Base-by-base conservation (phyloP, 1,284 basidiomycete genomes). In the Tausonia pullulans region DNA sequence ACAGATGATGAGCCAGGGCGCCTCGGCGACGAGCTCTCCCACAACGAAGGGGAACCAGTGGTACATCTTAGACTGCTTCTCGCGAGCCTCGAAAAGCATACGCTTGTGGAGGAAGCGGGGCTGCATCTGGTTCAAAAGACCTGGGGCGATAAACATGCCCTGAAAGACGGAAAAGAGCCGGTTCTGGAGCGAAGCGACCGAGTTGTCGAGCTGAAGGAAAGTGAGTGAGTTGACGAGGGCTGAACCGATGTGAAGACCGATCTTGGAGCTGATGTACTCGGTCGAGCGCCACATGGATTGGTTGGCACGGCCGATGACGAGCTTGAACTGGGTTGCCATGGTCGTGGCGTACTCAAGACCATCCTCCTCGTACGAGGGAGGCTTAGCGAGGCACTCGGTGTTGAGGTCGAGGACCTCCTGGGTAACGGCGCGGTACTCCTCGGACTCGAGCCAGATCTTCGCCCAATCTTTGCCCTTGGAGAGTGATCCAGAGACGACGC, bases 161-260 rank as follows among this genome's bases (percentile, higher is more conserved):
- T 63, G 61, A 64, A 76, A 76, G 63, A 72, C 70, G 51, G 71
- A 70, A 68, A 89, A 90, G 54, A 89, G 80, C 72, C 87, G 85
- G 75, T 88, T 87, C 72, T 88, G 87, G 0, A 83, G 83, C 46
- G 85, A 87, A 67, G 84, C 81, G 52, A 84, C 78, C 4, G 80
- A 79, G 67, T 82, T 74, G 61, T 83, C 81, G 3, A 84, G 74
- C 67, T 83, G 77, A 41, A 70, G 68, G 55, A 66, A 75, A 54
- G 70, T 69, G 67, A 76, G 76, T 16, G 72, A 74, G 67, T 73
- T 73, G 67, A 77, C 71, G 11, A 76, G 66, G 16, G 72, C 75
- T 1, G 73, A 60, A 39, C 65, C 66, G 52, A 72, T 70, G 64
- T 74, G 73, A 6, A 74, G 64, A 43, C 70, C 70, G 11, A 72